Base-by-base conservation (phyloP, 331 rosid genomes). In the Dryas integrifolia region DNA sequence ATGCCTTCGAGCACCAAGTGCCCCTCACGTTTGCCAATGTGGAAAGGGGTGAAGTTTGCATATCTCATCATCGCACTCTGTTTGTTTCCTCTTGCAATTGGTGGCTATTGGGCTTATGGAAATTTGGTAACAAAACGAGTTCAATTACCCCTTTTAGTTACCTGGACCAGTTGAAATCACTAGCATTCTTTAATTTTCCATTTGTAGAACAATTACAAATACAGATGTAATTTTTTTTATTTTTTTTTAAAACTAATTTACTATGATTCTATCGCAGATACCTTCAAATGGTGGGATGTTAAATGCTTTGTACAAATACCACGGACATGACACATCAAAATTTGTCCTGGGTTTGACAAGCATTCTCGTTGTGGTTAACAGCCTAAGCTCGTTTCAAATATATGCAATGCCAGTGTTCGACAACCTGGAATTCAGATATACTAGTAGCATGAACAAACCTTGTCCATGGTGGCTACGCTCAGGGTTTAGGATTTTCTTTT, bases 361-460 rank as follows among this genome's bases (percentile, higher is more conserved):
- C 82, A 57, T 86, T 78, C 69, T 84, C 35, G 87, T 89, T 8
- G 88, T 85, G 65, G 72, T 89, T 14, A 81, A 88, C 85, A 61
- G 95, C 64, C 77, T 92, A 5, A 82, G 92, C 80, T 86, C 98
- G n/a, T 88, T 92, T 77, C 96, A 88, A 70, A 88, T 88, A 58
- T 90, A 89, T 65, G 96, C 90, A 62, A 89, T 92, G 91, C 98
- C 89, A 1, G 89, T 90, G 1, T 88, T 88, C 58, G 96, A 92
- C 85, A 88, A 92, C 53, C 58, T 92, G 46, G 96, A 92, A 74
- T 77, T 66, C 67, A 88, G 77, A 56, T 92, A 88, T 57, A 92
- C 90, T 0, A 79, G 85, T 80, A 77, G 69, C 58, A 70, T 67
- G 81, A 81, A 85, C 80, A 83, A 63, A 61, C 89, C 91, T 3